Evolutionary conservation across 139 green algal species (phyloP).

Genomic region (Chlamydomonas applanata): DNA sequence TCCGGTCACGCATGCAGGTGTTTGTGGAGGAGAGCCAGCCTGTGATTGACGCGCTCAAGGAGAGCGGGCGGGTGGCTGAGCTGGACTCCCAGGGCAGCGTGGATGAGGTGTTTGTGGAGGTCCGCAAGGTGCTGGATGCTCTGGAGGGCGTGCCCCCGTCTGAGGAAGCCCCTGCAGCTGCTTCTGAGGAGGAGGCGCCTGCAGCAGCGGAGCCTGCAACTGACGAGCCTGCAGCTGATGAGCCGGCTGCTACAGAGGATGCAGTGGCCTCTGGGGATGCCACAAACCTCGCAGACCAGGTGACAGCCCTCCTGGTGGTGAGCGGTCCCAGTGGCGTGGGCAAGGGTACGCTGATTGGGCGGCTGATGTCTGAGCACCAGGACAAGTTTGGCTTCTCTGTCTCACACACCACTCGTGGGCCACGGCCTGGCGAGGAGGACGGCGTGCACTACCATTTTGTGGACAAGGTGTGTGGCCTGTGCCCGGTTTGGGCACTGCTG

Average conservation of each 20-base stretch:
- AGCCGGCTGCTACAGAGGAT: background rate
- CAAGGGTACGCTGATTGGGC: constrained; percentile 80
- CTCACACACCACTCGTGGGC: constrained; percentile 73
- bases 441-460: constrained; percentile 82
- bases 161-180: background rate
- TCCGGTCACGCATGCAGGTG: constrained; percentile 60
- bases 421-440: constrained; percentile 59
- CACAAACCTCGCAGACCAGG: background rate
- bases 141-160: constrained; percentile 10
- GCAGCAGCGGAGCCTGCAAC: background rate
- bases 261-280: background rate
- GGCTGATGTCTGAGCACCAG: constrained; percentile 49
- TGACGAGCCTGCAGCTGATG: background rate
- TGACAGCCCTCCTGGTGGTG: constrained; percentile 55
- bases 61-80: constrained; percentile 25
- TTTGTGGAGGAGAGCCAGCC: constrained; percentile 40
- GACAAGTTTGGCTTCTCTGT: constrained; percentile 75
- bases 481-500: background rate
- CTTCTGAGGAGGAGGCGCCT: background rate
- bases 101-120: constrained; percentile 32
- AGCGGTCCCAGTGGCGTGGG: constrained; percentile 81
- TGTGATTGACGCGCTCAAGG: constrained; percentile 36
- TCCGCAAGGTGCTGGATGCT: constrained; percentile 29
- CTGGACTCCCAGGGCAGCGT: constrained; percentile 19
- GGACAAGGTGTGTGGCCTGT: background rate